Percentiles rank a stretch among this genome's conserved stretches.
Conservation (phyloP, 2,329 filamentous ascomycete genomes). For the Colletotrichum australisinense region DNA sequence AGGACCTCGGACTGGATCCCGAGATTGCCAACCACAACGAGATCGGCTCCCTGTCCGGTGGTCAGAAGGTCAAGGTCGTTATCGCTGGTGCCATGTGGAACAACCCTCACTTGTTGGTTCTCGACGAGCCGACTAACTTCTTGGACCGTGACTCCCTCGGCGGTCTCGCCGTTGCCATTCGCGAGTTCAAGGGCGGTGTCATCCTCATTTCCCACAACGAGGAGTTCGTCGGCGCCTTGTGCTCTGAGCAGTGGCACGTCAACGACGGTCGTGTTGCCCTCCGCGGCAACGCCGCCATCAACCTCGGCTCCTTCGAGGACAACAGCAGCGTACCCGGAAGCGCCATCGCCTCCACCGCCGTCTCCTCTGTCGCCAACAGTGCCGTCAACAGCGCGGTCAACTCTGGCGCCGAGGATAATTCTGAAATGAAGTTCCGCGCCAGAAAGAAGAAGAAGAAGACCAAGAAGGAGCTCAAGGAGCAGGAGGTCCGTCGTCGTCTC, state of each 20-base stretch:
- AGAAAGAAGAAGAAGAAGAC: conserved; percentile 99
- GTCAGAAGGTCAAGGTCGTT: conserved; percentile 99
- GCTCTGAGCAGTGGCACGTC: conserved; percentile 97
- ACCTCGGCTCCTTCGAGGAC: conserved; percentile 89
- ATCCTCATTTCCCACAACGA: conserved; percentile 99
- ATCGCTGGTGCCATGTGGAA: conserved; percentile 98
- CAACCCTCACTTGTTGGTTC: conserved; percentile 95
- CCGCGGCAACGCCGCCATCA: conserved; percentile 80
- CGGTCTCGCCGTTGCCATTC: conserved; percentile 95
- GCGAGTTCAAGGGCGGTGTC: conserved; percentile 97
- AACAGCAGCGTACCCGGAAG: conserved; percentile 65
- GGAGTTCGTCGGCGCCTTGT: conserved; percentile 95
- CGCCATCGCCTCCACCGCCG: conserved; percentile 68
- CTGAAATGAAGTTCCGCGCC: conserved; percentile 85
- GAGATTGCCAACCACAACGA: conserved; percentile 99
- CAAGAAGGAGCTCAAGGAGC: conserved; percentile 94
- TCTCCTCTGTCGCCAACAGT: conserved; percentile 65
- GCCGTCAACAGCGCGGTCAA: conserved; percentile 75
- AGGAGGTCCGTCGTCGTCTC: conserved; percentile 86
- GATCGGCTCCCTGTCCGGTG: conserved; percentile 94
- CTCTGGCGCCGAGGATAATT: conserved; percentile 84
- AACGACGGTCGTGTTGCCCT: conserved; percentile 87
- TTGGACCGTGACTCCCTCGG: conserved; percentile 97
- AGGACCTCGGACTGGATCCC: conserved; percentile 94
- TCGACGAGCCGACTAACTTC: conserved; percentile 99